Evolutionary conservation across 306 rosid species (phyloP).

Genomic region (Elaeagnus macrophylla): DNA sequence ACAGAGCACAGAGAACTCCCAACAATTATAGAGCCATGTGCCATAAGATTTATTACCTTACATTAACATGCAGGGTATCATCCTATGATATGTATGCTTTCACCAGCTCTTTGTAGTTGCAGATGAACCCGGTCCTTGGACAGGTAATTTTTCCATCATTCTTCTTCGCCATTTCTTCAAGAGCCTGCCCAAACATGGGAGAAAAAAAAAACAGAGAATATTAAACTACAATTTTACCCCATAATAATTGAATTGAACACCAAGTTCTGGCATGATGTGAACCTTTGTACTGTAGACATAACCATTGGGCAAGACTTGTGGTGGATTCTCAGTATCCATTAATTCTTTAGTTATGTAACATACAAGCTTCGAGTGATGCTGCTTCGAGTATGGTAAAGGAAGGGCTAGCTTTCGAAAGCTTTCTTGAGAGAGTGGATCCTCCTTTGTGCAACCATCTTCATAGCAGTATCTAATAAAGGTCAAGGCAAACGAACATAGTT

Average conservation of each 20-base stretch:
- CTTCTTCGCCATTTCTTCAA: conserved; percentile 82
- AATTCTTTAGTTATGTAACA: conserved; percentile 95
- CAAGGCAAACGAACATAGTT: conserved; percentile 36
- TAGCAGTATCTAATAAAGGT: conserved; percentile 80
- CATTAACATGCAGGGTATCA: background rate
- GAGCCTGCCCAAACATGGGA: conserved; percentile 54
- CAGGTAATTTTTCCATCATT: conserved; percentile 64
- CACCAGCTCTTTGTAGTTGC: conserved; percentile 53
- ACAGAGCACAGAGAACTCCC: conserved; percentile 8
- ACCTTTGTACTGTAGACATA: conserved; percentile 92
- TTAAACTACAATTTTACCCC: too few relatives aligned
- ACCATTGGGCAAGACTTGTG: conserved; percentile 91
- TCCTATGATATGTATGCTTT: conserved; percentile 67
- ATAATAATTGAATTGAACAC: too few relatives aligned
- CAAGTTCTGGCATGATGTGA: conserved; percentile 2
- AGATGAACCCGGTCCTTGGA: conserved; percentile 64
- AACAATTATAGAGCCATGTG: background rate
- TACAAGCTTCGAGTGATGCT: conserved; percentile 87
- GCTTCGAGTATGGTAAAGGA: conserved; percentile 85
- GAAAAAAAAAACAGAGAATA: conserved; percentile 6
- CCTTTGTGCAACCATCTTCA: conserved; percentile 92
- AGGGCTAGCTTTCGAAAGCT: conserved; percentile 69
- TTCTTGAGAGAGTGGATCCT: conserved; percentile 90
- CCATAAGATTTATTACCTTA: background rate
- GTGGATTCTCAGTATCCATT: conserved; percentile 95